A percentile compares a stretch with the other conserved stretches of the same genome.
These are phyloP conservation scores for Knoxdaviesia capensis DNA, from an alignment of 2,329 filamentous ascomycete genomes.

Conservation along the genomic window DNA sequence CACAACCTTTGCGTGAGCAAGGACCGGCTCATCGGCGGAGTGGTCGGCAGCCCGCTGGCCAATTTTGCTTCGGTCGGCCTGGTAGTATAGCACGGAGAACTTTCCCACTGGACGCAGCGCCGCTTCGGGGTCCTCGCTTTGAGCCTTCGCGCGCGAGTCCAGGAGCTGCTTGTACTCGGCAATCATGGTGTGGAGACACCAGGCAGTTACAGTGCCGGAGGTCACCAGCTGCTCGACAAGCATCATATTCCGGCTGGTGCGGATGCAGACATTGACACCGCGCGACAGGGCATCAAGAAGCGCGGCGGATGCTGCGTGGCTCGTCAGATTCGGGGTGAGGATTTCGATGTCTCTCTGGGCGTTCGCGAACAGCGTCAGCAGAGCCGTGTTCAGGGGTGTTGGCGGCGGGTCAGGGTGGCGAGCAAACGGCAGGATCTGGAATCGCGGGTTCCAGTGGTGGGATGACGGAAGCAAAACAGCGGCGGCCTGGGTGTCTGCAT, in stretches of 20 bases:
- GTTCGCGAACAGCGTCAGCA: conserved; percentile 37
- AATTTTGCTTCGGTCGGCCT: conserved; percentile 9
- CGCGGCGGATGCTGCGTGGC: conserved; percentile 38
- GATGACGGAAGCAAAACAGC: conserved; percentile 55
- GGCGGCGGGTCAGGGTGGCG: conserved; percentile 26
- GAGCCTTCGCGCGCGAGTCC: conserved; percentile 5
- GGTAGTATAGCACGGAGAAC: conserved; percentile 40
- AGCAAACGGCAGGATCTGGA: conserved; percentile 37
- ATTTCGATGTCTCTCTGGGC: conserved; percentile 43
- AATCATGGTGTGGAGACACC: conserved; percentile 39
- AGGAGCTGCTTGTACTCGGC: conserved; percentile 24
- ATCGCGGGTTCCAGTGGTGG: conserved; percentile 48
- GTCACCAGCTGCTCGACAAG: conserved; percentile 64
- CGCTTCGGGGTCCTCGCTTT: conserved; percentile 20
- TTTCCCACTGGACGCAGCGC: conserved; percentile 21
- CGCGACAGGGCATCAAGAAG: conserved; percentile 40
- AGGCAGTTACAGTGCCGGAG: conserved; percentile 50
- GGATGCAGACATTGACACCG: conserved; percentile 46
- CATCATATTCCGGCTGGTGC: conserved; percentile 54
- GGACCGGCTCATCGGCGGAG: conserved; percentile 37
- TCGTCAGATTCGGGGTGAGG: conserved; percentile 63
- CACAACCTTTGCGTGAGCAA: conserved; percentile 60
- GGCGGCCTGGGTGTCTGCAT: conserved; percentile 42
- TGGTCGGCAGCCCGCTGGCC: conserved; percentile 8
- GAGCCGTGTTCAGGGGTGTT: conserved; percentile 47